Evolutionary conservation across 2,329 filamentous ascomycete species (phyloP), one percentile per base, ranked within the genome.

Genomic region (Diaporthe velutina): DNA sequence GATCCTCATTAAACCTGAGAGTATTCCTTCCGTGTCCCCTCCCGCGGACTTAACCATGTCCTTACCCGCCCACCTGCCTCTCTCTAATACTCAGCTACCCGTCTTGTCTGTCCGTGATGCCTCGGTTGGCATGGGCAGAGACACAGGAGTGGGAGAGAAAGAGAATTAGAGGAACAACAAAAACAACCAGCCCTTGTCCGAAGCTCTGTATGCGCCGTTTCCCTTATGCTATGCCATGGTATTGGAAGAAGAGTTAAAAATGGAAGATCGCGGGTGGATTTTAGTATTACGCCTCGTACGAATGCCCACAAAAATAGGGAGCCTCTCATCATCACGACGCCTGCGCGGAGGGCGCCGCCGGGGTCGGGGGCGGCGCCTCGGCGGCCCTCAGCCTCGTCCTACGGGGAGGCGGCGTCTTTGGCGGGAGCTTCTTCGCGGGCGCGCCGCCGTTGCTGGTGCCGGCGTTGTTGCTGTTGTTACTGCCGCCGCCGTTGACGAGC

Each of bases 341-440:
- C 55, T 72, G 50, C 13, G 52, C 55, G 9, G 72, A 67, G 15
- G 66, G 28, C 35, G 66, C 25, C 3, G 64, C 71, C 15, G 74
- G 71, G n/a, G 58, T 22, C 28, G 74, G 58, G 13, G 67, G 67
- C n/a, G 55, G 60, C 30, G 54, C 45, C 48, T 76, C 74, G n/a
- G 71, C 60, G 45, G 48, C 30, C 50, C 68, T 76, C 38, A 76
- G 38, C 61, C 74, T 70, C 55, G 74, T 76, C 48, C 75, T 71
- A 12, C 75, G 70, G 13, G 75, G 75, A n/a, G 75, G 75, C 19
- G 75, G 75, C 45, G 75, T 75, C 40, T 76, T 76, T 4, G 75
- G 75, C 17, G 75, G 75, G 17, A 76, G 45, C 61, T 71, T 73
- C 71, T 76, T 76, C 9, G 58, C 57, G n/a, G 57, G 42, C 9